phyloP scores from a whole-genome alignment of 2,329 filamentous ascomycete genomes.

The Fusarium siculi region DNA sequence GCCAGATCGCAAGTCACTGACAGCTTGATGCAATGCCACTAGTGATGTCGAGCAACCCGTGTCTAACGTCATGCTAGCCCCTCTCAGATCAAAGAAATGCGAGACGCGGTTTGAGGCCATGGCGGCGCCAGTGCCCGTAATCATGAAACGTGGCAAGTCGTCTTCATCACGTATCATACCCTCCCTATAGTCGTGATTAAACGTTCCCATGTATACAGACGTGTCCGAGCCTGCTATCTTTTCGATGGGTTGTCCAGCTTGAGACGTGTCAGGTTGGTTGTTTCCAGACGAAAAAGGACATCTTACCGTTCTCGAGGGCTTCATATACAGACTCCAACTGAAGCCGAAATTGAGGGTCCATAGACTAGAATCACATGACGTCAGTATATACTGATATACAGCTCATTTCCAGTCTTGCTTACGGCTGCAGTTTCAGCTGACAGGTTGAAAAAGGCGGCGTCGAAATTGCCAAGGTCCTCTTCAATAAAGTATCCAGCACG shows the following conservation, averaged over 20 bases:
- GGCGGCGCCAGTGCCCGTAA: background rate
- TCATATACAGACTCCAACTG: background rate
- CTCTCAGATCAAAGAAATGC: background rate
- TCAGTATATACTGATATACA: background rate
- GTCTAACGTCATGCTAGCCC: background rate
- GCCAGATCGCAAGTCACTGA: background rate
- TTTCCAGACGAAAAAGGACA: background rate
- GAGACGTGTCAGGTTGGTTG: background rate
- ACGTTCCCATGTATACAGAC: background rate
- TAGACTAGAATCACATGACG: background rate
- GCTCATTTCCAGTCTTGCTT: background rate
- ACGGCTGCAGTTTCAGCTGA: background rate
- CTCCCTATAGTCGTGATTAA: background rate
- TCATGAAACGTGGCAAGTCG: background rate
- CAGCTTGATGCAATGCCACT: background rate
- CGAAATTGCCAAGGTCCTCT: background rate
- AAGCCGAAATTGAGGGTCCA: background rate
- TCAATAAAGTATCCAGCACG: background rate
- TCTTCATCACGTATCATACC: background rate
- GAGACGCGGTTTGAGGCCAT: background rate
- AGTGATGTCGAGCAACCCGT: background rate
- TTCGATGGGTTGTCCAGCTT: background rate
- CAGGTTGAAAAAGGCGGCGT: background rate
- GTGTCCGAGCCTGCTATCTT: background rate
- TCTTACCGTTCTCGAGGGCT: background rate